Base-by-base conservation (phyloP, 75 land plant species). In the Picea glauca region DNA sequence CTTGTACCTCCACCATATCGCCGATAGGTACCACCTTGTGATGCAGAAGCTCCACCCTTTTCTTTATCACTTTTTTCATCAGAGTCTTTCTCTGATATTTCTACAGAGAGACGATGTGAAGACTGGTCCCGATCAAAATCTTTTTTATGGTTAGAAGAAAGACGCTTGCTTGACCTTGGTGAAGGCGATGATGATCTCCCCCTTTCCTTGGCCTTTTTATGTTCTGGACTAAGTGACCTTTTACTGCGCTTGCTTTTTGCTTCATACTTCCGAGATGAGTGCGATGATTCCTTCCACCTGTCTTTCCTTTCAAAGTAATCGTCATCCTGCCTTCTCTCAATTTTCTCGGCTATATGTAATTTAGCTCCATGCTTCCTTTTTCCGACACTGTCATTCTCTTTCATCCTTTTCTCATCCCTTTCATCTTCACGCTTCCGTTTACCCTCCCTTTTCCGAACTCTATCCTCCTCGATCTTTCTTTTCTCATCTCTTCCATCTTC, bases 161-260 rank as follows among this genome's bases (percentile, higher is more conserved):
- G 59, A 40, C 38, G 83, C 62, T 84, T 89, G 13, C 81, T 80
- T 66, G 79, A 60, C 65, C 74, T 83, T 17, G 87, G 84, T 72
- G 88, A 84, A 26, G 33, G 46, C 43, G 93, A 91, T 20, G 8
- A 1, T 62, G 88, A 84, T 76, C 83, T 85, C 7, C 59, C 76
- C 61, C 79, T 79, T 72, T 64, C 77, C 80, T 83, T 86, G 54
- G 59, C 79, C 58, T 58, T 77, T 23, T 80, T 78, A 77, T 59
- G 85, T 7, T 89, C 94, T 75, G 64, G 72, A 77, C 94, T 92
- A 40, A 79, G 83, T 46, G 88, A 88, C 58, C 90, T 80, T 74
- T 74, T 74, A 70, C 88, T 84, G 38, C 88, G 84, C 75, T 84
- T 87, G 35, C 62, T 7, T 80, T 80, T 81, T 72, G 83, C 14